Evolutionary conservation across 108 stramenopile species (phyloP), one percentile per base, ranked within the genome.

Genomic region (Nitzschia sp.): DNA sequence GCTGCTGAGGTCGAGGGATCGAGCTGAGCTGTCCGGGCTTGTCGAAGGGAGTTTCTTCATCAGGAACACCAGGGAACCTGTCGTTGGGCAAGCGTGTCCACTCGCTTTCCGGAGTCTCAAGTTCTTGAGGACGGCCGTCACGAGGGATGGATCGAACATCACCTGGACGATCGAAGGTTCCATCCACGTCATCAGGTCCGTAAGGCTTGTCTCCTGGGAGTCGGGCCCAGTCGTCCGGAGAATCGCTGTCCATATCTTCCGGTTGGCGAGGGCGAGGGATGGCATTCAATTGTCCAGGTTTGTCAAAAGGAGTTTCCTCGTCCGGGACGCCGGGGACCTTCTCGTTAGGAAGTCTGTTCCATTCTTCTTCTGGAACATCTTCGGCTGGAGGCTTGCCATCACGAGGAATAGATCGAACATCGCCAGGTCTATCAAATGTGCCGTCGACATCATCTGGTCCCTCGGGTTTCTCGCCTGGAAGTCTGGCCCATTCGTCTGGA

Each of bases 111-210:
- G 70, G 70, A 36, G 21, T 17, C n/a, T 62, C 32, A 13, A 34
- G n/a, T 3, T 48, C 24, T 3, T 2, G 30, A 19, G 70, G 48
- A n/a, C 33, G 23, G 15, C 70, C 70, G 17, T 71, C 72, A 42
- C 72, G 72, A 17, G 72, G 72, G 15, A 73, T 64, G 9, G 63
- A 64, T 2, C 63, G 24, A 1, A 65, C 63, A 60, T 64, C 72
- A 56, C 72, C 72, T 4, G 72, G 72, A 25, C 64, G 61, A 56
- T 73, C 34, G 57, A 58, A 53, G 18, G 30, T 13, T 25, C 28
- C 24, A 26, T 67, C 66, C 25, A 38, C 54, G 4, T 53, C 49
- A 54, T 25, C 33, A 5, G 15, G 54, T 13, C n/a, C 23, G 29
- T 34, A n/a, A 24, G 25, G 53, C 17, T 28, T 35, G 29, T 45